Evolutionary conservation across 1,284 basidiomycete genomes (phyloP).

Genomic region (Peniophora sp.): DNA sequence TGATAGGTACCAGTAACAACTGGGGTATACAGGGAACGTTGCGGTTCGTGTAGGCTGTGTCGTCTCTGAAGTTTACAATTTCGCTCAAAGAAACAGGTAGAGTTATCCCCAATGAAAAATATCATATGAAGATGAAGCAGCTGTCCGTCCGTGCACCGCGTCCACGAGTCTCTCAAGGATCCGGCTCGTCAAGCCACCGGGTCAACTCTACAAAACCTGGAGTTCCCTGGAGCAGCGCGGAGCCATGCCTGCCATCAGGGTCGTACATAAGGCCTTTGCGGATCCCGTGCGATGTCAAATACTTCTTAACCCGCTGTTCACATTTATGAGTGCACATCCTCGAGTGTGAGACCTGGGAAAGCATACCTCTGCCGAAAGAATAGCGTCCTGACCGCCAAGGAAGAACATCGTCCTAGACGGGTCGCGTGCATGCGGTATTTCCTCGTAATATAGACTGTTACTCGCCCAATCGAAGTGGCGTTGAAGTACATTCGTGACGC

Average conservation of each 20-base stretch:
- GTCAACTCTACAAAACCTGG: conserved; percentile 53
- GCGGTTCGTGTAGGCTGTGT: not conserved
- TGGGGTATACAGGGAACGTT: not conserved
- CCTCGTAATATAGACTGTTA: conserved; percentile 86
- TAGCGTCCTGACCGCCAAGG: conserved; percentile 74
- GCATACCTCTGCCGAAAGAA: conserved; percentile 64
- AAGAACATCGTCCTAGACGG: conserved; percentile 57
- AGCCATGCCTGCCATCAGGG: conserved; percentile 62
- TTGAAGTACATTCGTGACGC: conserved; percentile 78
- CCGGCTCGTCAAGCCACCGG: conserved; percentile 47
- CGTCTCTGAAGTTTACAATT: not conserved
- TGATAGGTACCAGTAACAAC: too few relatives aligned
- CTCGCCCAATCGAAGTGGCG: conserved; percentile 81
- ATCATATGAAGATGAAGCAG: not conserved
- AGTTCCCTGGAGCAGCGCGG: conserved; percentile 55
- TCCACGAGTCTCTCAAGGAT: conserved; percentile 1
- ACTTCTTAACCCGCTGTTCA: conserved; percentile 59
- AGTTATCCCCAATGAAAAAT: not conserved
- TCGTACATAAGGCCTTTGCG: conserved; percentile 65
- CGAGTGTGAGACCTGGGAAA: not conserved
- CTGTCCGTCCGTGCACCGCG: not conserved
- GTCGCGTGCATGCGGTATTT: conserved; percentile 73
- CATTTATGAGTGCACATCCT: conserved; percentile 3
- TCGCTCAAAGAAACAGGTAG: not conserved
- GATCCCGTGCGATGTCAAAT: conserved; percentile 72